Conservation (phyloP, 306 rosid genomes). For the Cucumis hystrix region DNA sequence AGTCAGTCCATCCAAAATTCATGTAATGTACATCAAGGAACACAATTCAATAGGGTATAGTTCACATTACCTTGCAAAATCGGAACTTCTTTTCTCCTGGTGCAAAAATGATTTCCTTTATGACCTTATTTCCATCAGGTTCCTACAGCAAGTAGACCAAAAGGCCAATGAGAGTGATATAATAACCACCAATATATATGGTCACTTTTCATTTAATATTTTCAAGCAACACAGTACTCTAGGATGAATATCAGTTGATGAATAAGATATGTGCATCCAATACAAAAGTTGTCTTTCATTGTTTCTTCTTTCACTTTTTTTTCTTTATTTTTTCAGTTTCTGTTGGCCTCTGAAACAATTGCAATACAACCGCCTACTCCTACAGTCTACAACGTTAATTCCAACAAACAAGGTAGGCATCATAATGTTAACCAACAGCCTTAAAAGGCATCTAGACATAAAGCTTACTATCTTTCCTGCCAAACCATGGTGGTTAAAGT, state of each 20-base stretch:
- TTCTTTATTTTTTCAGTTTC: background rate
- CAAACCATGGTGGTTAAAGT: background rate
- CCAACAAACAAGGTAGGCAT: background rate
- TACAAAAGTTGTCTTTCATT: background rate
- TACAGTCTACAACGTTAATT: background rate
- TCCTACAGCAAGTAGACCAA: slow-evolving; percentile 27
- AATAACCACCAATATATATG: background rate
- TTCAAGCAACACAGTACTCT: background rate
- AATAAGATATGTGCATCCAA: background rate
- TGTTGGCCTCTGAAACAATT: background rate
- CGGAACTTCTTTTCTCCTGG: slow-evolving; percentile 59
- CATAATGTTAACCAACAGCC: background rate
- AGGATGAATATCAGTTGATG: background rate
- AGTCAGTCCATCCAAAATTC: background rate
- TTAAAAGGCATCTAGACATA: background rate
- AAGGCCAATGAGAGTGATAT: background rate
- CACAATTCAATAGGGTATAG: background rate
- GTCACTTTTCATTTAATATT: background rate
- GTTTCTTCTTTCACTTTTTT: background rate
- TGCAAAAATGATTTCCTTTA: slow-evolving; percentile 41
- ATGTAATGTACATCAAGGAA: background rate
- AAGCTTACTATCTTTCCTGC: background rate
- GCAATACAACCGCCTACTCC: background rate
- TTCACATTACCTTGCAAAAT: slow-evolving; percentile 49
- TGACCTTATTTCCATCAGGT: slow-evolving; percentile 63